Percentiles rank a stretch among this genome's conserved stretches.
phyloP scores from a whole-genome alignment of 1,284 basidiomycete species.

The Apiotrichum gracile region DNA sequence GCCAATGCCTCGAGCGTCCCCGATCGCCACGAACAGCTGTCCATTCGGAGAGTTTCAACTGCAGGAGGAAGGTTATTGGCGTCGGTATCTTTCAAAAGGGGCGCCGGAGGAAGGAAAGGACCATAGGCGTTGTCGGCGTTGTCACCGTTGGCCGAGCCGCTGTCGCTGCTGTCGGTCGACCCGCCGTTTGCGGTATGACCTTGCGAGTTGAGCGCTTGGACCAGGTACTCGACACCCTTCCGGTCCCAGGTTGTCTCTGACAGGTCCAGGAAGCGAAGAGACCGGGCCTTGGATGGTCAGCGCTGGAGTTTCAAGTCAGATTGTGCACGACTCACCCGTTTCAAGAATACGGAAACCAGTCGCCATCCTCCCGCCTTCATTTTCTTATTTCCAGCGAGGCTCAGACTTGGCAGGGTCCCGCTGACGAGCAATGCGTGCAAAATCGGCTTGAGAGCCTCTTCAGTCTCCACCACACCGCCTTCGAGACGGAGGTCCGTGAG shows the following conservation, averaged over 20 bases:
- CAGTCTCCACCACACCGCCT: constrained; percentile 67
- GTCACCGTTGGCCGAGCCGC: not conserved
- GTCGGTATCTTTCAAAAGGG: constrained; percentile 26
- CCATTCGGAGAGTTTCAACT: constrained; percentile 70
- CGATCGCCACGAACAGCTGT: constrained; percentile 70
- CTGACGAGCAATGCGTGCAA: constrained; percentile 85
- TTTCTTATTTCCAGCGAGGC: constrained; percentile 77
- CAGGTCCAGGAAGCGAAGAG: constrained; percentile 76
- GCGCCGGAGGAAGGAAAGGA: constrained; percentile 36
- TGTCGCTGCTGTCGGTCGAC: not conserved
- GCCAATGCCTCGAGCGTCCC: constrained; percentile 70
- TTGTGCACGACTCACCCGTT: constrained; percentile 53
- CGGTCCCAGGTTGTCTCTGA: constrained; percentile 83
- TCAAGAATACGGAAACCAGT: constrained; percentile 71
- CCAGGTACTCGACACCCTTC: constrained; percentile 72
- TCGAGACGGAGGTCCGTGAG: constrained; percentile 72
- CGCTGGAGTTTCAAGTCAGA: not conserved
- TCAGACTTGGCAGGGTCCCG: constrained; percentile 72
- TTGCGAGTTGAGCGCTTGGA: constrained; percentile 56
- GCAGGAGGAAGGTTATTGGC: constrained; percentile 21
- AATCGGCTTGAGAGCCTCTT: constrained; percentile 78
- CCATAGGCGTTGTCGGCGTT: constrained; percentile 24
- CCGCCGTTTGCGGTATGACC: constrained; percentile 1
- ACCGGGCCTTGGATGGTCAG: constrained; percentile 55
- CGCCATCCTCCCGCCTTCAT: constrained; percentile 74